Conservation (phyloP, 768 basidiomycete genomes). For the Pilatotrama ljubarskyi region DNA sequence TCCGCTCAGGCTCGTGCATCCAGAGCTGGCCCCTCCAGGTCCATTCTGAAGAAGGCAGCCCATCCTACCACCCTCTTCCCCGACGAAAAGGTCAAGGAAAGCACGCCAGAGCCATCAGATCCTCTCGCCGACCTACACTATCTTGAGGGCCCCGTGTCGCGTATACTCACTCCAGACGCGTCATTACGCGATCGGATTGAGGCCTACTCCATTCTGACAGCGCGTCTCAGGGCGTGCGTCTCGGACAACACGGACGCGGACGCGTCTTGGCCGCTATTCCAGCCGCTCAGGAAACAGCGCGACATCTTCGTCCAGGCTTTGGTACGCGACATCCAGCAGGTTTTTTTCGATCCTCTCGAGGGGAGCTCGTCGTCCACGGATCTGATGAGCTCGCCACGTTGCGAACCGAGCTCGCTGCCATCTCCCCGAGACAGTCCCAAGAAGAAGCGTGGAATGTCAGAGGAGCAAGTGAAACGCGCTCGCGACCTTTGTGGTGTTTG, state of each 20-base stretch:
- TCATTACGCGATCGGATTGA: conserved; percentile 63
- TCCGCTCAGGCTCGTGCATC: conserved; percentile 35
- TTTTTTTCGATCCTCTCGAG: conserved; percentile 55
- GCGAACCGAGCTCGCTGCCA: conserved; percentile 42
- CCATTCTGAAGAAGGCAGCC: conserved; percentile 65
- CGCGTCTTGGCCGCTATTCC: conserved; percentile 70
- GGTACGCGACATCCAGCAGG: conserved; percentile 68
- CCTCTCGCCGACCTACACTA: conserved; percentile 65
- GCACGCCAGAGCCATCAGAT: conserved; percentile 76
- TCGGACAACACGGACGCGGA: conserved; percentile 49
- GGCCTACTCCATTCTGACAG: conserved; percentile 69
- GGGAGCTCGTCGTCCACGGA: conserved; percentile 2
- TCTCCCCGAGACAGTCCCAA: conserved; percentile 71
- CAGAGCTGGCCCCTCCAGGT: conserved; percentile 51
- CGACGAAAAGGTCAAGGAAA: conserved; percentile 53
- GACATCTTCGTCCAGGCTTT: conserved; percentile 55
- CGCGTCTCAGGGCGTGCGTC: conserved; percentile 56
- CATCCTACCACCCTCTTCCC: conserved; percentile 37
- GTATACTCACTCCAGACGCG: conserved; percentile 51
- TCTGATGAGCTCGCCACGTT: conserved; percentile 1
- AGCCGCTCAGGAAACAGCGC: conserved; percentile 60
- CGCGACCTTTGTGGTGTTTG: conserved; percentile 75
- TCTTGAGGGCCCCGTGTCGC: conserved; percentile 62
- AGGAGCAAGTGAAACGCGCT: conserved; percentile 75
- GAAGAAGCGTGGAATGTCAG: conserved; percentile 70